Evolutionary conservation across 495 filamentous ascomycete species (phyloP).

Genomic region (Tricharina praecox): DNA sequence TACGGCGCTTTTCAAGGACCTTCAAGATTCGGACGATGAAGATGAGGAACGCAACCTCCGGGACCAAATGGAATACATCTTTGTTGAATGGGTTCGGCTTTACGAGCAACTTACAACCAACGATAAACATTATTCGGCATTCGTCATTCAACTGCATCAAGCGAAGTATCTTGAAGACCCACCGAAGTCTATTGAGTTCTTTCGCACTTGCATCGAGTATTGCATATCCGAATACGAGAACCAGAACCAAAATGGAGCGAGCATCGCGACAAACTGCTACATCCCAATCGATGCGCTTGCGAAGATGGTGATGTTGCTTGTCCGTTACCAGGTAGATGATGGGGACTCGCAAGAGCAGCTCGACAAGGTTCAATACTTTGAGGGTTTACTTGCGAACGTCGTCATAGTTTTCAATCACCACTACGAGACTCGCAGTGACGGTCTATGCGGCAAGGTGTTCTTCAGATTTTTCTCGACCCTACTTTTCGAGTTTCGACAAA

Average conservation of each 20-base stretch:
- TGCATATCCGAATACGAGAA: constrained; percentile 62
- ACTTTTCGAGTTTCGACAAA: constrained; percentile 47
- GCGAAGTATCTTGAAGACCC: constrained; percentile 48
- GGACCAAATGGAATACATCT: constrained; percentile 82
- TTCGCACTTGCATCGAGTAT: constrained; percentile 64
- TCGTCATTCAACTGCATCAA: constrained; percentile 70
- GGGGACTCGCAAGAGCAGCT: constrained; percentile 38
- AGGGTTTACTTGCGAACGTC: constrained; percentile 55
- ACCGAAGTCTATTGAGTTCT: constrained; percentile 61
- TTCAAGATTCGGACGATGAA: constrained; percentile 32
- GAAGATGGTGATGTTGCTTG: constrained; percentile 60
- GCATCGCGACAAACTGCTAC: constrained; percentile 51
- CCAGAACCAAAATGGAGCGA: constrained; percentile 38
- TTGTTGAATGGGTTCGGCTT: constrained; percentile 82
- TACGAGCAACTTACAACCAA: constrained; percentile 54
- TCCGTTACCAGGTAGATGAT: constrained; percentile 46
- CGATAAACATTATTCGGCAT: constrained; percentile 54
- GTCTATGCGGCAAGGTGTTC: constrained; percentile 76
- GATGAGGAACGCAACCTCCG: constrained; percentile 39
- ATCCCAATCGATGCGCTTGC: constrained; percentile 69
- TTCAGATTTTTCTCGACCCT: constrained; percentile 79
- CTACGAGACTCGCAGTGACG: constrained; percentile 61
- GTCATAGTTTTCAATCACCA: constrained; percentile 73
- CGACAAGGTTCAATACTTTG: constrained; percentile 49
- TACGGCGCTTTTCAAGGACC: constrained; percentile 52